A percentile compares a stretch with the other conserved stretches of the same genome.
Conservation (phyloP, 176 grass and related monocot genomes). For the Thinopyrum elongatum region DNA sequence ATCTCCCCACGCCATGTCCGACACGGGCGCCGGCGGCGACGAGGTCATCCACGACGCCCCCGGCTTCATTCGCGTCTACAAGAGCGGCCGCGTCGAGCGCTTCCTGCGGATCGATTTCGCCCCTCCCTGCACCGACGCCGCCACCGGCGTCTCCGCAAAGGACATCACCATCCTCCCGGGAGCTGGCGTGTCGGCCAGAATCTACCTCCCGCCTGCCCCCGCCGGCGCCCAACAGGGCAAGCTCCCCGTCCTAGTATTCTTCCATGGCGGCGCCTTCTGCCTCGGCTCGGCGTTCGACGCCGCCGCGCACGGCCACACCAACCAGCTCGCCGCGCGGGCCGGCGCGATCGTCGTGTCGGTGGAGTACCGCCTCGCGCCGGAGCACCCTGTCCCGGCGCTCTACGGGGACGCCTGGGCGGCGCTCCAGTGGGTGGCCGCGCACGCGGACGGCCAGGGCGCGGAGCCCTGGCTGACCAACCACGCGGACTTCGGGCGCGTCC, state of each 20-base stretch:
- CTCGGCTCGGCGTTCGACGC: conserved; percentile 61
- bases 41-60: conserved; percentile 54
- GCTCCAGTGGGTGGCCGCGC: conserved; percentile 64
- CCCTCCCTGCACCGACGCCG: conserved; percentile 37
- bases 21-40: conserved; percentile 22
- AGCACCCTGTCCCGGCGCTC: conserved; percentile 44
- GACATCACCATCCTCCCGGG: conserved; percentile 31
- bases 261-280: conserved; percentile 67
- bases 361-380: conserved; percentile 62
- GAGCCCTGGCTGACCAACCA: conserved; percentile 54
- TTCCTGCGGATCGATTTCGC: conserved; percentile 44
- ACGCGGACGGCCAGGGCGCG: conserved; percentile 12
- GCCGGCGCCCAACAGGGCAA: not conserved
- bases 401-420: conserved; percentile 56
- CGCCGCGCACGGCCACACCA: conserved; percentile 39
- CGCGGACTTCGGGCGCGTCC: conserved; percentile 60
- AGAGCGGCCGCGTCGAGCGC: conserved; percentile 63
- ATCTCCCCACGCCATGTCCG: conserved; percentile 25
- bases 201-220: conserved; percentile 42
- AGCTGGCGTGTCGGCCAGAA: conserved; percentile 26
- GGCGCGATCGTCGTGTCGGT: conserved; percentile 54
- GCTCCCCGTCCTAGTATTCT: conserved; percentile 51
- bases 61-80: conserved; percentile 62
- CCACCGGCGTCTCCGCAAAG: conserved; percentile 45
- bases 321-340: conserved; percentile 41